Base-by-base conservation (phyloP, 768 basidiomycete species). In the Suillus paluster region DNA sequence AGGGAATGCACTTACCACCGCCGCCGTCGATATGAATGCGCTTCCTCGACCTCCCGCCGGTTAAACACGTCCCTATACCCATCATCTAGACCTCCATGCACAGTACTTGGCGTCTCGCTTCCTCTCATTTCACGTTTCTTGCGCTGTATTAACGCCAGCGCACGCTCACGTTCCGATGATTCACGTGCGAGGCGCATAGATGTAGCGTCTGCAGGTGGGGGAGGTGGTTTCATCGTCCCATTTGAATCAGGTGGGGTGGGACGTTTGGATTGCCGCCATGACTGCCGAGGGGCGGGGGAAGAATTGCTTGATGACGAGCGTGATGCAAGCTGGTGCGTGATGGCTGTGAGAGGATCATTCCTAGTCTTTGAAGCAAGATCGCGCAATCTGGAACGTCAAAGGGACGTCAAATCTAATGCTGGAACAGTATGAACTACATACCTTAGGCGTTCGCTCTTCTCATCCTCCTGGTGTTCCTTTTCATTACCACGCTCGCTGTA, bases 21-120 rank as follows among this genome's bases (percentile, higher is more conserved):
- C 61, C 80, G 68, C 23, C 79, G 80, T 30, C 85, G 78, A 67
- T 84, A 67, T 25, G 77, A 68, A 59, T 79, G 87, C 2, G 91
- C 92, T 61, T 89, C 91, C 64, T 90, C 86, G 0, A 92, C 90
- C 63, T 88, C 91, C 38, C 77, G 73, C 53, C 81, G 78, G 68
- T 94, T 93, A 69, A 84, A 93, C 53, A 90, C 79, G 66, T 93
- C 90, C 2, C 83, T 81, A 63, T 92, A 92, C 2, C 85, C 86
- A 6, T 73, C 77, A 25, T 73, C 73, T 59, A 64, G 59, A 1
- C 76, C 84, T 3, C 82, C 84, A 52, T 78, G 81, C 4, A 90
- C 86, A 0, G 88, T 91, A 64, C 86, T 89, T 0, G 91, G 92
- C 1, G 92, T 93, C 62, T 83, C 84, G 60, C 82, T 86, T 3